Evolutionary conservation across 2,329 filamentous ascomycete genomes (phyloP).

Genomic region (Penicillium sp.): DNA sequence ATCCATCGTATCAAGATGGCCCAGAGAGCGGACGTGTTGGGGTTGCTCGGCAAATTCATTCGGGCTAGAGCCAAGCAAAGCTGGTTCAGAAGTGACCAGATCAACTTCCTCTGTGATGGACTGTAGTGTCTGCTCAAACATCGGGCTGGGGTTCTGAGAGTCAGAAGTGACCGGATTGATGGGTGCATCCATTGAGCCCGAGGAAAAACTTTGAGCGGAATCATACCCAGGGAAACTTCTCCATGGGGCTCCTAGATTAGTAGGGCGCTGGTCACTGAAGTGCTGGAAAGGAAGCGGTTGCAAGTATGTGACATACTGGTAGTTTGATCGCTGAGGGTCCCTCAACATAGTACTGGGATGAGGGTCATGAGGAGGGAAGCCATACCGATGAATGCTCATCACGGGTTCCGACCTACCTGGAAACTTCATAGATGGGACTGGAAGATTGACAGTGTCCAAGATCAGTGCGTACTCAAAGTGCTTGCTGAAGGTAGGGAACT

Average conservation of each 20-base stretch:
- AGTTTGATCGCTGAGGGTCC: conserved; percentile 1
- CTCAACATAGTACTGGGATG: not conserved
- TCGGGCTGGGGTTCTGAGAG: too few relatives aligned
- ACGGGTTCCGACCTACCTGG: not conserved
- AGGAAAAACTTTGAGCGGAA: too few relatives aligned
- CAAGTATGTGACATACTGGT: conserved; percentile 9
- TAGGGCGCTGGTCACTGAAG: not conserved
- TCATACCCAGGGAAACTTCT: too few relatives aligned
- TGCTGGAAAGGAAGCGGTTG: conserved; percentile 5
- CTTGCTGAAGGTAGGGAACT: not conserved
- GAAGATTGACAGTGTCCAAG: conserved; percentile 3
- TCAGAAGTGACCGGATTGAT: too few relatives aligned
- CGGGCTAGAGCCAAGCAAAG: too few relatives aligned
- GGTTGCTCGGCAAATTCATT: too few relatives aligned
- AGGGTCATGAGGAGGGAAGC: not conserved
- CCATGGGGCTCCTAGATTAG: not conserved
- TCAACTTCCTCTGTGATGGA: too few relatives aligned
- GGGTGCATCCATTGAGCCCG: too few relatives aligned
- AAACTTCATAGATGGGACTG: not conserved
- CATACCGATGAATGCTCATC: not conserved
- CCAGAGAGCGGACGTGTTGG: too few relatives aligned
- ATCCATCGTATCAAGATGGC: too few relatives aligned
- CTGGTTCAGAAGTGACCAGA: too few relatives aligned
- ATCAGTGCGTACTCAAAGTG: not conserved
- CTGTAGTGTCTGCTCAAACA: too few relatives aligned